Conservation (phyloP, 768 basidiomycete genomes). For the Boletus speciosus region DNA sequence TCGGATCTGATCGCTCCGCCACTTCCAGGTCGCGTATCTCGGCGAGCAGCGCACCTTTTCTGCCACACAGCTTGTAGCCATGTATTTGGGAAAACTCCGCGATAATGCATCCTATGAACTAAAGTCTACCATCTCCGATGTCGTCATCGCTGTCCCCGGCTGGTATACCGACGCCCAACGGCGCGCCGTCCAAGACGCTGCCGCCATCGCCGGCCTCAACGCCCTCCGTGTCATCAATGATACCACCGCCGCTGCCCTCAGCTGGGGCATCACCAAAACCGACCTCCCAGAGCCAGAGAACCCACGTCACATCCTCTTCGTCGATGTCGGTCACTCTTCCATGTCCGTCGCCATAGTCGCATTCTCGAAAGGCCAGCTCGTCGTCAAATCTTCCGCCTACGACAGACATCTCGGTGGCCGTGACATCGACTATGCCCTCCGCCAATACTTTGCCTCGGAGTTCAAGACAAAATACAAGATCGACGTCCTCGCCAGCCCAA, state of each 20-base stretch:
- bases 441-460: constrained; percentile 83
- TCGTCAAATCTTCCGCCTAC: constrained; percentile 84
- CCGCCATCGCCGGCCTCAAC: constrained; percentile 85
- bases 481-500: constrained; percentile 87
- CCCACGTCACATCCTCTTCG: constrained; percentile 86
- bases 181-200: constrained; percentile 86
- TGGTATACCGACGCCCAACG: constrained; percentile 97
- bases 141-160: constrained; percentile 94
- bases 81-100: constrained; percentile 86
- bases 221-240: constrained; percentile 95
- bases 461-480: constrained; percentile 99
- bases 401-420: constrained; percentile 94
- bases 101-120: constrained; percentile 85
- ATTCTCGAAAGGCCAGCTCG: constrained; percentile 91
- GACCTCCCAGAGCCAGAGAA: constrained; percentile 86
- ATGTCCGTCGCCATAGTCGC: constrained; percentile 85
- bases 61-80: constrained; percentile 86
- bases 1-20: constrained; percentile 6
- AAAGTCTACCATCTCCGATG: constrained; percentile 81
- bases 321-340: constrained; percentile 93
- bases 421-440: constrained; percentile 90
- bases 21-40: constrained; percentile 75
- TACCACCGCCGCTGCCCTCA: constrained; percentile 91
- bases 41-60: constrained; percentile 80
- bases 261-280: constrained; percentile 97